Evolutionary conservation across 2,329 filamentous ascomycete species (phyloP), one percentile per base, ranked within the genome.

Genomic region (Fulvia fulva): DNA sequence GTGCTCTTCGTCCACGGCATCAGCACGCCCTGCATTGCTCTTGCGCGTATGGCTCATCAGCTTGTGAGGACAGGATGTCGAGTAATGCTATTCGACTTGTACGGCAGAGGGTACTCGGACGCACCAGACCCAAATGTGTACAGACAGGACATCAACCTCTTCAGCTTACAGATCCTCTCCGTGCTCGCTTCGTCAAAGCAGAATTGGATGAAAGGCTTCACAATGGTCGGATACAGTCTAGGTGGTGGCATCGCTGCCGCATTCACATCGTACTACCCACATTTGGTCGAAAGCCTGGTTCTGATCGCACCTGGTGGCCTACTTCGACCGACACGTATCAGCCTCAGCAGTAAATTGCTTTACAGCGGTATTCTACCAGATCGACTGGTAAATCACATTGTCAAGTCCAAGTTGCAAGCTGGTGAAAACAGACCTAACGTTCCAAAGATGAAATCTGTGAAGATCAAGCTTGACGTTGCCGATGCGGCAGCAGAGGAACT

Each of bases 271-370:
- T 84, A 84, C 68, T 89, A 90, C 67, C 84, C 88, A 0, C 74
- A 83, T 50, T 77, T 93, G 56, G 80, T 96, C 14, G 80, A 81
- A 12, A 83, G 81, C 9, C 78, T 97, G 22, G 79, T 94, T 11
- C 81, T 96, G 5, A 81, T 97, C 44, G 90, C 91, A 0, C 91
- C 92, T 0, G 81, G 87, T 0, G 92, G 92, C 0, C 78, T 96
- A 46, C 83, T 96, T 51, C 81, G 88, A n/a, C 73, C 76, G 4
- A 75, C 77, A 14, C 84, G 88, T 67, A 80, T 90, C 57, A 81
- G 81, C 58, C 81, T 81, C 73, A 78, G 79, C 61, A 85, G 82
- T 67, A 81, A 81, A 55, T 64, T 91, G 21, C 76, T 91, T 8
- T 90, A 90, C 70, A 81, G 81, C 5, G 82, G 81, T 0, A 67